Base-by-base conservation (phyloP, 1,284 basidiomycete genomes). In the Filobasidium uniguttulatum region DNA sequence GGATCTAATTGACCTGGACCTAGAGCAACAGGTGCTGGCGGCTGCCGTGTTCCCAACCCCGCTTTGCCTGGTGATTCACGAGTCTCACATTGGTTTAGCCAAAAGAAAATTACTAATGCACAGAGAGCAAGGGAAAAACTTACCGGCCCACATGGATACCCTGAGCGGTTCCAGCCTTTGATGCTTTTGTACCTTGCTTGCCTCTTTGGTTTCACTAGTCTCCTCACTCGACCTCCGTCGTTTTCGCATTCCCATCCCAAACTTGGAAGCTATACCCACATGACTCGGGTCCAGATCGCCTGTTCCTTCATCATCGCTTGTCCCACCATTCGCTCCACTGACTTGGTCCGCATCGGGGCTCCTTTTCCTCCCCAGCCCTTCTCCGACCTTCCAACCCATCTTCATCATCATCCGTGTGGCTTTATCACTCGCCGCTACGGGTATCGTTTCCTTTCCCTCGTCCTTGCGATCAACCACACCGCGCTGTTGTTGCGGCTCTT, bases 361-460 rank as follows among this genome's bases (percentile, higher is more conserved):
- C 3, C 25, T 28, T 20, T 41, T 35, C 46, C 36, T 50, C 2
- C 68, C 68, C 17, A 70, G 51, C 3, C 63, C 62, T 56, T 68
- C 62, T 10, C 68, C 68, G 1, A 60, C 55, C 49, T 62, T 68
- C 68, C 68, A 70, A n/a, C 68, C 68, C 68, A 70, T 70, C 59
- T 65, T 66, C 59, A 60, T 60, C 68, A 70, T 70, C 57, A 67
- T 61, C 43, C 56, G 60, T 59, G 68, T 57, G 4, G 66, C 66
- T 56, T 66, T 66, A 20, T 49, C 55, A 19, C 31, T 47, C 25
- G 40, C 37, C 5, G 34, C 36, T 8, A 30, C 46, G 22, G 49
- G 25, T 20, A 20, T 36, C 48, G 14, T 25, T 47, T n/a, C 49
- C 33, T n/a, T 30, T 41, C 15, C 22, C 41, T 28, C 8, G 2